Conservation (phyloP, 768 basidiomycete genomes). For the Rhizopogon vesiculosus region DNA sequence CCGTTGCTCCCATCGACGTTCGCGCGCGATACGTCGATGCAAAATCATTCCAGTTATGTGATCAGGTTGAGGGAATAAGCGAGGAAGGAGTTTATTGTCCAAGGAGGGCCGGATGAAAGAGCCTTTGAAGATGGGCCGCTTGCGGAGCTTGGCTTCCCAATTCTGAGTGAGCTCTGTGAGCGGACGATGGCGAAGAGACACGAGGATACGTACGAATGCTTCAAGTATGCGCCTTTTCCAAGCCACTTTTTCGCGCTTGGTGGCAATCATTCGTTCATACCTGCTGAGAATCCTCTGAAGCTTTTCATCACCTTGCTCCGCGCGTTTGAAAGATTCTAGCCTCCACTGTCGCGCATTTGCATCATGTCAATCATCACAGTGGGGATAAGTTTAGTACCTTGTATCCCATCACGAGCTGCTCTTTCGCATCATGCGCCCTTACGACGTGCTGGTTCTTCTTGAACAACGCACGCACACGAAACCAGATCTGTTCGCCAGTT, state of each 20-base stretch:
- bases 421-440: slow-evolving; percentile 43
- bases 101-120: slow-evolving; percentile 59
- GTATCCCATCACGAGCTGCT: slow-evolving; percentile 47
- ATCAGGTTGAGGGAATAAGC: slow-evolving; percentile 74
- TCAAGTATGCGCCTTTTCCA: slow-evolving; percentile 43
- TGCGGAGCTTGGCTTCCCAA: slow-evolving; percentile 49
- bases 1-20: slow-evolving; percentile 37
- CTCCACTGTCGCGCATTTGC: slow-evolving; percentile 39
- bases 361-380: background rate
- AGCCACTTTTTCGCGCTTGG: slow-evolving; percentile 42
- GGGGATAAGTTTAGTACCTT: slow-evolving; percentile 36
- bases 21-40: slow-evolving; percentile 38
- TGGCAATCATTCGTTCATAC: slow-evolving; percentile 54
- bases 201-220: slow-evolving; percentile 41
- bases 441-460: slow-evolving; percentile 47
- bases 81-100: slow-evolving; percentile 69
- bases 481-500: slow-evolving; percentile 43
- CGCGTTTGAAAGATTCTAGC: slow-evolving; percentile 51
- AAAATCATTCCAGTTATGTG: slow-evolving; percentile 69
- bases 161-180: slow-evolving; percentile 32
- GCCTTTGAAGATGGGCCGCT: slow-evolving; percentile 69
- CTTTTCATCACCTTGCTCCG: slow-evolving; percentile 47
- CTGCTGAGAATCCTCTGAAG: slow-evolving; percentile 43
- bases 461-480: slow-evolving; percentile 53
- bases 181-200: background rate